Conservation (phyloP, 2,329 filamentous ascomycete genomes). For the Penicillium sp. region DNA sequence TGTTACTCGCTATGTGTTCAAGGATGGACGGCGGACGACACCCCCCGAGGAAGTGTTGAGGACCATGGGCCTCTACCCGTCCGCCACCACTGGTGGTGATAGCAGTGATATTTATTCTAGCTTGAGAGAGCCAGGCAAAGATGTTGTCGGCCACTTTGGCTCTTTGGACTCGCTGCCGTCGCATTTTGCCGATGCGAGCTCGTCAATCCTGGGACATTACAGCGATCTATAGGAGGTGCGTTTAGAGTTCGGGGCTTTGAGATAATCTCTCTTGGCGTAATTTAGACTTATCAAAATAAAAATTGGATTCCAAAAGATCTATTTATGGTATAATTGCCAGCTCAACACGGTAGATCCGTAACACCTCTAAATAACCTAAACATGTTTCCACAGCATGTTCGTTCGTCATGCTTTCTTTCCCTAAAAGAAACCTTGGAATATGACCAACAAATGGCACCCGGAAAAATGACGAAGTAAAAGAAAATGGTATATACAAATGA, state of each 20-base stretch:
- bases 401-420: background rate
- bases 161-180: background rate
- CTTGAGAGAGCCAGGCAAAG: background rate
- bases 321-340: background rate
- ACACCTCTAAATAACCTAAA: background rate
- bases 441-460: background rate
- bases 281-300: background rate
- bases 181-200: background rate
- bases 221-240: background rate
- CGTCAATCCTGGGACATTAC: background rate
- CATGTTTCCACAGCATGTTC: background rate
- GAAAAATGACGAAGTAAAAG: background rate
- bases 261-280: background rate
- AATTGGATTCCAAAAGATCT: background rate
- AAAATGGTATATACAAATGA: background rate
- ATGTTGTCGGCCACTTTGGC: background rate
- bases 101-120: background rate
- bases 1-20: constrained; percentile 1
- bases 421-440: background rate
- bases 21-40: constrained; percentile 1
- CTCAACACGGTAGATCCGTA: background rate
- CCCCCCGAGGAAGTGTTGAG: background rate
- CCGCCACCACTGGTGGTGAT: background rate
- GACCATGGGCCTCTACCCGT: background rate
- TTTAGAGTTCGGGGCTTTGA: background rate